These are phyloP conservation scores for Macrotyloma uniflorum DNA, from an alignment of 306 rosid species.

Conservation along the genomic window DNA sequence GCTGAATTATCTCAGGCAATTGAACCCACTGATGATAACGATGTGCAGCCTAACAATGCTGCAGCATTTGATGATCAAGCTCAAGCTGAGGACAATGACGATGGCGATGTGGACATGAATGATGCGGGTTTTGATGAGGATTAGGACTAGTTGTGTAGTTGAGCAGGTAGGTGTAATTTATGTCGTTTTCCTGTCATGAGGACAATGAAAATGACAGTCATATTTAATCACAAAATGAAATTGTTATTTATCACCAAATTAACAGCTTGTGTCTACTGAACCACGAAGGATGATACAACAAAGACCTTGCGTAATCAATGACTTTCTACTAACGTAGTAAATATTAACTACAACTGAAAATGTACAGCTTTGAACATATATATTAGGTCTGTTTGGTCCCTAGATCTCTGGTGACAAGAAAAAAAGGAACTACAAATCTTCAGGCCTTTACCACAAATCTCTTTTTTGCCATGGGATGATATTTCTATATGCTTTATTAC, in stretches of 20 bases:
- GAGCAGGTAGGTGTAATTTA: slow-evolving; percentile 4
- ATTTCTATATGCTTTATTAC: background rate
- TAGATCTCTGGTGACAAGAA: background rate
- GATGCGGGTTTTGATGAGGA: slow-evolving; percentile 40
- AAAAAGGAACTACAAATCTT: too few species aligned
- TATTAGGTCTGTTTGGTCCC: background rate
- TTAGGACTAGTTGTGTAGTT: slow-evolving; percentile 28
- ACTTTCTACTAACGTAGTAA: too few species aligned
- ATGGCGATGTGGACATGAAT: slow-evolving; percentile 43
- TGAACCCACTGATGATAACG: background rate
- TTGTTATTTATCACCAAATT: background rate
- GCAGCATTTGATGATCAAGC: slow-evolving; percentile 25
- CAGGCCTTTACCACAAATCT: background rate
- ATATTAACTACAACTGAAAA: background rate
- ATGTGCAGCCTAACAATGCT: background rate
- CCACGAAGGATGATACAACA: too few species aligned
- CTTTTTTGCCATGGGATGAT: background rate
- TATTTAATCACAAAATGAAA: background rate
- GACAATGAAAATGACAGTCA: background rate
- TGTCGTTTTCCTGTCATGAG: background rate
- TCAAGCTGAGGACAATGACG: slow-evolving; percentile 39
- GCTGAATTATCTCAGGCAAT: slow-evolving; percentile 23
- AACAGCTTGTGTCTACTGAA: background rate
- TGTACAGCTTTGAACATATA: background rate
- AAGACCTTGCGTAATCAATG: too few species aligned